These are phyloP conservation scores for Annulohypoxylon bovei DNA, from an alignment of 495 filamentous ascomycete species.

Conservation along the genomic window DNA sequence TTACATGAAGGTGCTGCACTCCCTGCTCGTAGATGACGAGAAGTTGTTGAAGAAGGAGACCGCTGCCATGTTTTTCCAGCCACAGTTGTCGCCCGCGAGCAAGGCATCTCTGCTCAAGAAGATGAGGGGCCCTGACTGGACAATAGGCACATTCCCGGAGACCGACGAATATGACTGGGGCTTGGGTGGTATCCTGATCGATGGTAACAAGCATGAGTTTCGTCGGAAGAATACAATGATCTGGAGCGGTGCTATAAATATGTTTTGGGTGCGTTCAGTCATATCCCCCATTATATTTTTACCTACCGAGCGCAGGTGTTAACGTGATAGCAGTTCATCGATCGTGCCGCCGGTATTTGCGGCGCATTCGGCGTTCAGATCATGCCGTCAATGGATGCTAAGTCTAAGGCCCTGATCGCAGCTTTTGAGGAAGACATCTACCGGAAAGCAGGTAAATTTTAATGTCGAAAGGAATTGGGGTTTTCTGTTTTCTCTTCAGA, in stretches of 20 bases:
- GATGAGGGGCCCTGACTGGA: conserved; percentile 18
- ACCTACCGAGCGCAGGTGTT: neutral
- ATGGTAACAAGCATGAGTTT: conserved; percentile 38
- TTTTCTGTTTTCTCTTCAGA: neutral
- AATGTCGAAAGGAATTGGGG: neutral
- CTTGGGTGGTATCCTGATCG: conserved; percentile 28
- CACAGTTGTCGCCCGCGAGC: conserved; percentile 29
- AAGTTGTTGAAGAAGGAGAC: conserved; percentile 33
- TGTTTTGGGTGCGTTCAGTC: conserved; percentile 35
- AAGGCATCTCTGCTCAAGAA: conserved; percentile 15
- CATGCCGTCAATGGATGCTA: conserved; percentile 33
- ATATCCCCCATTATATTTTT: neutral
- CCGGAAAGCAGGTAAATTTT: conserved; percentile 17
- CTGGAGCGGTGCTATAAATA: conserved; percentile 43
- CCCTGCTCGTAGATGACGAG: conserved; percentile 44
- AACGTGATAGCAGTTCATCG: conserved; percentile 46
- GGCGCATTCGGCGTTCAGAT: conserved; percentile 49
- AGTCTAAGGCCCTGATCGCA: conserved; percentile 34
- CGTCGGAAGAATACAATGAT: conserved; percentile 34
- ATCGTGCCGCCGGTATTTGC: conserved; percentile 46
- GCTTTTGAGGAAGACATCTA: conserved; percentile 48
- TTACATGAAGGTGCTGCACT: conserved; percentile 31
- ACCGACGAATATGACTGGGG: conserved; percentile 38
- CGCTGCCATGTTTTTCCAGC: conserved; percentile 17
- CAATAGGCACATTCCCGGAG: conserved; percentile 16